phyloP scores from a whole-genome alignment of 768 basidiomycete species.

The Kwoniella sp. region DNA sequence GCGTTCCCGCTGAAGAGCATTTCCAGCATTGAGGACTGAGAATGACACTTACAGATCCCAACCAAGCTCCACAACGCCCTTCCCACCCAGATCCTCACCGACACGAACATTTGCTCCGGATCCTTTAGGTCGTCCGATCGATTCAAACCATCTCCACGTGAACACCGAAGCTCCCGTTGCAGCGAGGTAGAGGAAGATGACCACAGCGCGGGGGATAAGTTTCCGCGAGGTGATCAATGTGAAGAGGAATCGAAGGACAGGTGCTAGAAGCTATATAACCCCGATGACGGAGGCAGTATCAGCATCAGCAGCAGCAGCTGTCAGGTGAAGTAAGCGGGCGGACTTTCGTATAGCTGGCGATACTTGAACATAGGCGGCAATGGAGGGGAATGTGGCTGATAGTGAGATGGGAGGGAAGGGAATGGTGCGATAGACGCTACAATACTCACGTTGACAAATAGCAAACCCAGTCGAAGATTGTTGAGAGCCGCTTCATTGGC shows the following conservation, averaged over 20 bases:
- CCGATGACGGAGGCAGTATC: no score
- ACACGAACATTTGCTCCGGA: constrained; percentile 29
- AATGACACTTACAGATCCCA: constrained; percentile 52
- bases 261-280: constrained; percentile 14
- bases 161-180: constrained; percentile 32
- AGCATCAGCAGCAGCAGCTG: no score
- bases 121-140: constrained; percentile 40
- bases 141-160: constrained; percentile 47
- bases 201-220: constrained; percentile 23
- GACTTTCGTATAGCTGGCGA: no score
- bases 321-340: no score
- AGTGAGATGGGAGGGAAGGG: no score
- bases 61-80: constrained; percentile 49
- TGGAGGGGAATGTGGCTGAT: background rate
- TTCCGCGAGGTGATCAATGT: constrained; percentile 33
- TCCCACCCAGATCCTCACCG: constrained; percentile 51
- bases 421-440: background rate
- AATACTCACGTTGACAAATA: constrained; percentile 44
- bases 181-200: constrained; percentile 34
- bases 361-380: background rate
- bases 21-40: background rate
- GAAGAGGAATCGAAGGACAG: constrained; percentile 33
- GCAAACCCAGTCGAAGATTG: constrained; percentile 43
- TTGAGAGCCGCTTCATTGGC: constrained; percentile 46
- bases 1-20: background rate